These are phyloP conservation scores for Sclerotinia nivalis DNA, from an alignment of 2,329 filamentous ascomycete genomes.

Conservation along the genomic window DNA sequence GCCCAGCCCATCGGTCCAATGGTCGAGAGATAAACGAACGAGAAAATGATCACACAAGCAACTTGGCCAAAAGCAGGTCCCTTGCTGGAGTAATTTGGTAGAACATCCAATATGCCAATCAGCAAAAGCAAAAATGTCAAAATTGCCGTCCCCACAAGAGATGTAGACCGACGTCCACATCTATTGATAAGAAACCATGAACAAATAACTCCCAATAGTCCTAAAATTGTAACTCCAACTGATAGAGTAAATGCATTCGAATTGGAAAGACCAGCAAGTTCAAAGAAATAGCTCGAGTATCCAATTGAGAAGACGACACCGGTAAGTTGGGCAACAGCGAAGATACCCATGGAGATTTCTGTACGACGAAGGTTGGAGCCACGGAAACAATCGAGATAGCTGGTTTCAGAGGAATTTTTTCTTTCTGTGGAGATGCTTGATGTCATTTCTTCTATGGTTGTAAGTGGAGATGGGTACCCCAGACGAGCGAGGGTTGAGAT, in stretches of 20 bases:
- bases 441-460: slow-evolving; percentile 33
- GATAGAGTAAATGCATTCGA: slow-evolving; percentile 42
- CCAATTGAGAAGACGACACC: slow-evolving; percentile 63
- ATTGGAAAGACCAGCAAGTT: slow-evolving; percentile 44
- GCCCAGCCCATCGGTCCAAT: slow-evolving; percentile 23
- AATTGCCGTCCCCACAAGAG: slow-evolving; percentile 13
- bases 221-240: slow-evolving; percentile 14
- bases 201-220: slow-evolving; percentile 17
- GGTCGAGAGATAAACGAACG: slow-evolving; percentile 19
- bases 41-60: slow-evolving; percentile 19
- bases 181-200: slow-evolving; percentile 23
- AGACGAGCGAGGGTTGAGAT: slow-evolving; percentile 39
- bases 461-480: slow-evolving; percentile 49
- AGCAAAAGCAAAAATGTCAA: slow-evolving; percentile 17
- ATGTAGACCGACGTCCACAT: slow-evolving; percentile 24
- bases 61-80: slow-evolving; percentile 18
- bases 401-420: slow-evolving; percentile 25
- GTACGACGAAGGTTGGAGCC: slow-evolving; percentile 32
- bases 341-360: slow-evolving; percentile 30
- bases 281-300: slow-evolving; percentile 51
- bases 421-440: slow-evolving; percentile 32
- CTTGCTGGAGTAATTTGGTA: slow-evolving; percentile 20
- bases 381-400: slow-evolving; percentile 32
- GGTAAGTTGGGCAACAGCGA: slow-evolving; percentile 44
- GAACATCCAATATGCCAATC: slow-evolving; percentile 20